Evolutionary conservation across 306 rosid genomes (phyloP), one percentile per base, ranked within the genome.

Genomic region (Corylus heterophylla): DNA sequence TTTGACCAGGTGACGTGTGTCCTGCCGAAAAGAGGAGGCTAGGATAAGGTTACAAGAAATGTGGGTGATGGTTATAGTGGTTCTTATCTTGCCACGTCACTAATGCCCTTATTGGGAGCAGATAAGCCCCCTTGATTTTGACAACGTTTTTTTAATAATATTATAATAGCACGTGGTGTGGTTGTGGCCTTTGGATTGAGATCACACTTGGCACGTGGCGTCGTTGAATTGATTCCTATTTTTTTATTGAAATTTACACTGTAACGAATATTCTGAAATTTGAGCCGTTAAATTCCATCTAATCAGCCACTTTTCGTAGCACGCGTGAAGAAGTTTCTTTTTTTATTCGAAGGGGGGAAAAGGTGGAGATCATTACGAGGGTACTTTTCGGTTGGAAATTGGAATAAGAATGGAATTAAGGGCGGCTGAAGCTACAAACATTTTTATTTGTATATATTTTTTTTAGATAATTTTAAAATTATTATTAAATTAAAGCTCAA

Each of bases 1-100:
- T 83, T 42, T 78, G 70, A 8, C 63, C 54, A 74, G 4, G 51
- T 16, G 87, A 91, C 94, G 85, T 90, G 97, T 93, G 94, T 88
- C 83, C 69, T 69, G 69, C 74, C 89, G 35, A 64, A 85, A 56
- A 4, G 47, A 76, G 82, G 61, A 12, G 74, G 75, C 76, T 74
- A 47, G 85, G 97, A 92, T 92, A 90, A 90, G 82, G 86, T 86
- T 74, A 59, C 37, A 70, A 29, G 56, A 4, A 76, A 42, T 25
- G 80, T 54, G 10, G 63, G 77, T 64, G 78, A 52, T 54, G 77
- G 69, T 56, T 62, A 75, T 75, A 49, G 61, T 83, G 94, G 87
- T 79, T 77, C 81, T 79, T 72, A 82, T 79, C 89, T 68, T 48
- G 73, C 85, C 89, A 85, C 77, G 79, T 87, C 87, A 77, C 0